Percentiles rank a stretch among this genome's conserved stretches.
phyloP scores from a whole-genome alignment of 257 asterid genomes.

The Nicotiana paniculata region DNA sequence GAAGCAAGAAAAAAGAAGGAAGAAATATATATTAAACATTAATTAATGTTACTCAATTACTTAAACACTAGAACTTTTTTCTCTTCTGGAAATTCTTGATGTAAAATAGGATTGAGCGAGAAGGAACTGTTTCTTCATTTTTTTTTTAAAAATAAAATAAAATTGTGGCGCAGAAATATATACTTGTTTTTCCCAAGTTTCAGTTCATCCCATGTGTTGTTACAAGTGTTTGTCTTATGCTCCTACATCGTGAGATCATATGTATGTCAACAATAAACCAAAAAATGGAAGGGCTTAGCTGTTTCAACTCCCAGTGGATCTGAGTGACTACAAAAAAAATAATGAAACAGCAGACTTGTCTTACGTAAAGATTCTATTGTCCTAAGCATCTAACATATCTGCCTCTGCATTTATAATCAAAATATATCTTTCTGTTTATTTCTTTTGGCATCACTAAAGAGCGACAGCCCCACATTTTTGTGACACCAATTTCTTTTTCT shows the following conservation, averaged over 20 bases:
- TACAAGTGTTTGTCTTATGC: not conserved
- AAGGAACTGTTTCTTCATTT: not conserved
- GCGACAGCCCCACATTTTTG: constrained; percentile 18
- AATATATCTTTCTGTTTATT: not conserved
- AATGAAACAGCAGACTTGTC: constrained; percentile 22
- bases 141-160: no score
- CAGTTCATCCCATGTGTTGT: constrained; percentile 7
- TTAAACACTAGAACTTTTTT: not conserved
- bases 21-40: not conserved
- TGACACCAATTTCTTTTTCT: constrained; percentile 5
- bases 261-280: not conserved
- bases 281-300: not conserved
- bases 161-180: not conserved
- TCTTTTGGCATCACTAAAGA: constrained; percentile 11
- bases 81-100: not conserved
- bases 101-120: not conserved
- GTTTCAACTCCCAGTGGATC: constrained; percentile 4
- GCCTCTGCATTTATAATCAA: not conserved
- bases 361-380: constrained; percentile 24
- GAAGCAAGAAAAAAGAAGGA: not conserved
- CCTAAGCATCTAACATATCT: constrained; percentile 10
- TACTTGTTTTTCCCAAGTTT: not conserved
- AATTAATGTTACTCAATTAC: not conserved
- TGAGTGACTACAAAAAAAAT: not conserved
- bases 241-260: not conserved